These are phyloP conservation scores for Penicillium canariense DNA, from an alignment of 495 filamentous ascomycete genomes.

Conservation along the genomic window DNA sequence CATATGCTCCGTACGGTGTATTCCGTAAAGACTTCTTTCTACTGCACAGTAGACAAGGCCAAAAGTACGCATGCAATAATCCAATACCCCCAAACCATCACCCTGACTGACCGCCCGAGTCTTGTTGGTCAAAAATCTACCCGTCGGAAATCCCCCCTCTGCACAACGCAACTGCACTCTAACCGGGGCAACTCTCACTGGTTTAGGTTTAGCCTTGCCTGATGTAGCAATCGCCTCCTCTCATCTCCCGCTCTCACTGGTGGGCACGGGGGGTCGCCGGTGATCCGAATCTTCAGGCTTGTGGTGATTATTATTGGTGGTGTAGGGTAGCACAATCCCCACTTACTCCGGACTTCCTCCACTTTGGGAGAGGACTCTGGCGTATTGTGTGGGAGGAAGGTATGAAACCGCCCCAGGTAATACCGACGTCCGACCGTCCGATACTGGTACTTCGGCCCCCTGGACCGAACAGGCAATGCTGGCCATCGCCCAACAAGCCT, in stretches of 20 bases:
- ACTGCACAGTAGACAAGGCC: neutral
- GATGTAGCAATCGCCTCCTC: slow-evolving; percentile 6
- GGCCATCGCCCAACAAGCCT: neutral
- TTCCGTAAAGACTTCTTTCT: neutral
- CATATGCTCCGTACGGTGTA: neutral
- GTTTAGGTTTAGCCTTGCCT: slow-evolving; percentile 3
- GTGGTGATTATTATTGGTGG: neutral
- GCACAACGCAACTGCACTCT: neutral
- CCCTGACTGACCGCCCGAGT: neutral
- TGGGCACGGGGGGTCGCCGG: neutral
- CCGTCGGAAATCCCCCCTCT: neutral
- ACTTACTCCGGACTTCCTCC: slow-evolving; percentile 11
- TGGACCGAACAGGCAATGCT: slow-evolving; percentile 14
- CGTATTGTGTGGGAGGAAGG: neutral
- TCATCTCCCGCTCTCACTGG: neutral
- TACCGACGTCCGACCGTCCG: neutral
- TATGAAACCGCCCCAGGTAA: neutral
- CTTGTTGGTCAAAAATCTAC: too few species aligned
- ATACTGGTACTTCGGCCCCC: slow-evolving; percentile 1
- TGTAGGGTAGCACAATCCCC: neutral
- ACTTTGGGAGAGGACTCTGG: neutral
- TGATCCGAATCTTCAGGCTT: slow-evolving; percentile 10
- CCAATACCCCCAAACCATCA: neutral
- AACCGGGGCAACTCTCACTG: neutral
- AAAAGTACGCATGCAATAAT: neutral